These are phyloP conservation scores for Polyplosphaeria fusca DNA, from an alignment of 495 filamentous ascomycete genomes.

Conservation along the genomic window DNA sequence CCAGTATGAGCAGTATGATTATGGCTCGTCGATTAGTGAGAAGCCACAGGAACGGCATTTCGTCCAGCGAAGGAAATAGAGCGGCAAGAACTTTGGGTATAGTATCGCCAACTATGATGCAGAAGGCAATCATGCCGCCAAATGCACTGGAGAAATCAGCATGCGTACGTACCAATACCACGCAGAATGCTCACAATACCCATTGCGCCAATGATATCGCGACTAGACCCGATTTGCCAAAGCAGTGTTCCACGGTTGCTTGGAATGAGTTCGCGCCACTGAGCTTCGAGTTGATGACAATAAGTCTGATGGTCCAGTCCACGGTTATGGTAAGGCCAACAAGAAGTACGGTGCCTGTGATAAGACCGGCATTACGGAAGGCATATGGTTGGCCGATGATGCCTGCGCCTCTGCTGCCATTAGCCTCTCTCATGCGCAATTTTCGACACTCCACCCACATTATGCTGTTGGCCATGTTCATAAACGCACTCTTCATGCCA, in stretches of 20 bases:
- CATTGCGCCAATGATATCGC: constrained; percentile 91
- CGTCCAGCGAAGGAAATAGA: constrained; percentile 69
- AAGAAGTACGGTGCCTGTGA: constrained; percentile 74
- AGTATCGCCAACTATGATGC: constrained; percentile 92
- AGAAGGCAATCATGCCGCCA: constrained; percentile 97
- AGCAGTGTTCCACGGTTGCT: constrained; percentile 90
- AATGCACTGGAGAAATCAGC: constrained; percentile 83
- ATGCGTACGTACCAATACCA: no score
- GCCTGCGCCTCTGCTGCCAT: constrained; percentile 62
- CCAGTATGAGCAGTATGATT: constrained; percentile 79
- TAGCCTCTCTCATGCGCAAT: background rate
- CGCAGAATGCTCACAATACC: constrained; percentile 72
- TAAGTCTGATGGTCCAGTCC: constrained; percentile 96
- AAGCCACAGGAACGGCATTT: constrained; percentile 75
- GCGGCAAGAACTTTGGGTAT: constrained; percentile 86
- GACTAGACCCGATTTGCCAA: constrained; percentile 79
- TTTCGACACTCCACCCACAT: constrained; percentile 50
- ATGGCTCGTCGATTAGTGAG: constrained; percentile 75
- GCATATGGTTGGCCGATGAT: constrained; percentile 98
- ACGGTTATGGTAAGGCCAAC: constrained; percentile 75
- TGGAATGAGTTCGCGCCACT: constrained; percentile 91
- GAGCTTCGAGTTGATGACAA: constrained; percentile 92
- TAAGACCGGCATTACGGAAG: constrained; percentile 81
- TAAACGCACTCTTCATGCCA: constrained; percentile 71
- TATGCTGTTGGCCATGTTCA: constrained; percentile 99